phyloP scores from a whole-genome alignment of 352 stramenopile genomes.

The Lagenidium giganteum region DNA sequence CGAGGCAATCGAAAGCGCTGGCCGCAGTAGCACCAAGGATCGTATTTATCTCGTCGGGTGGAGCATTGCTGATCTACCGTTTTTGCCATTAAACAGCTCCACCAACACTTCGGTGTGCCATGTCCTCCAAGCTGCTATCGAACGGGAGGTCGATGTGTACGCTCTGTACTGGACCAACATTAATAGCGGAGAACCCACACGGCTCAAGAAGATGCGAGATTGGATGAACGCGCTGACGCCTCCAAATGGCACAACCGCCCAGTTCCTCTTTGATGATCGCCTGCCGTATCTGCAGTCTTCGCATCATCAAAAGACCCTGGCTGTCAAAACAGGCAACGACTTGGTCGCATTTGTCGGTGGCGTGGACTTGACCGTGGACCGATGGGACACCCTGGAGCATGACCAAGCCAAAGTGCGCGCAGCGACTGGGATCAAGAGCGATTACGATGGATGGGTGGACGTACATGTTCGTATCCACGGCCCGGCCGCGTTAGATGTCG shows the following conservation, averaged over 20 bases:
- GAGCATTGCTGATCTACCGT: slow-evolving; percentile 53
- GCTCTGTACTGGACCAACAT: slow-evolving; percentile 66
- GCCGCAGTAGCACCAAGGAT: slow-evolving; percentile 20
- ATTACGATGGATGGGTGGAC: slow-evolving; percentile 51
- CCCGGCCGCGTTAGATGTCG: slow-evolving; percentile 34
- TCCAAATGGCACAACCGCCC: slow-evolving; percentile 13
- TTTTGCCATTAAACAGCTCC: slow-evolving; percentile 30
- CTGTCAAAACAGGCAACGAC: slow-evolving; percentile 17
- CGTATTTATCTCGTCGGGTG: slow-evolving; percentile 52
- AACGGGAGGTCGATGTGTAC: slow-evolving; percentile 34
- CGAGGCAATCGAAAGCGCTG: slow-evolving; percentile 25
- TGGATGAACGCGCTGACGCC: slow-evolving; percentile 33
- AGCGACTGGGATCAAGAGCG: slow-evolving; percentile 14
- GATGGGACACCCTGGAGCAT: slow-evolving; percentile 52
- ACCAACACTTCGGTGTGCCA: slow-evolving; percentile 23
- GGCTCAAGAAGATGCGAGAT: slow-evolving; percentile 32
- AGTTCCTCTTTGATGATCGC: slow-evolving; percentile 50
- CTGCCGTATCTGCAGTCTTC: slow-evolving; percentile 20
- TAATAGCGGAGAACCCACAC: no score
- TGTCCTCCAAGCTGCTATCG: slow-evolving; percentile 23
- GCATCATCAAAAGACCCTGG: slow-evolving; percentile 48
- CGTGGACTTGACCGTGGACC: slow-evolving; percentile 42
- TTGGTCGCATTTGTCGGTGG: slow-evolving; percentile 44
- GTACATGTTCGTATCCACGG: slow-evolving; percentile 34
- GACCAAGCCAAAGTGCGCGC: slow-evolving; percentile 31